Evolutionary conservation across 2,329 filamentous ascomycete species (phyloP), one percentile per base, ranked within the genome.

Genomic region (Elsinoe ampelina): DNA sequence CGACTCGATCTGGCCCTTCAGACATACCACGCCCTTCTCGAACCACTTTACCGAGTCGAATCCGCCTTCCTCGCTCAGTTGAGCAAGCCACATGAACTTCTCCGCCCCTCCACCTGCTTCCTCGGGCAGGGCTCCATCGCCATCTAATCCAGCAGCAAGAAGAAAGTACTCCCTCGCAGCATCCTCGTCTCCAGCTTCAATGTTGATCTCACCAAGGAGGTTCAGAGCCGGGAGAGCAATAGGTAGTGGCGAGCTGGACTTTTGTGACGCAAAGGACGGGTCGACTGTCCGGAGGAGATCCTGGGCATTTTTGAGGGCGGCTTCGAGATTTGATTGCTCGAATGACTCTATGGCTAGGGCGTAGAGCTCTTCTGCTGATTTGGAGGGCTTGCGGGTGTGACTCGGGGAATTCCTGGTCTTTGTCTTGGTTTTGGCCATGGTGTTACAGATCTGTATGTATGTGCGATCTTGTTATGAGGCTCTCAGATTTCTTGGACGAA

Each of bases 81-180:
- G 93, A 61, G 93, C 93, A 58, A 98, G 77, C 82, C 91, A 95
- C 50, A 97, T 74, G 67, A 96, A 97, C 73, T 96, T 97, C 68
- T 97, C 92, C 0, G 90, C 83, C 0, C 91, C 91, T 26, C 89
- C 89, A 50, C 90, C 91, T 54, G 84, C 70, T 38, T 82, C 80
- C 65, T 89, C 86, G 15, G 85, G 80, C 58, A 83, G 74, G 38
- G 75, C 72, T 15, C 92, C 93, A 58, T 91, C 82, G 20, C 84
- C 79, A 68, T 98, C 93, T 35, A 93, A 79, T 55, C 79, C 75
- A 36, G 86, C 86, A 0, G 93, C 89, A 45, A 80, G 77, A 59
- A 83, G 70, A 66, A 96, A 95, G 65, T 82, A 85, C 47, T 77
- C 72, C 58, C 86, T 79, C 41, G 92, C 92, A 13, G 80, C 74